Base-by-base conservation (phyloP, 2,329 filamentous ascomycete genomes). In the Orbilia brochopaga region DNA sequence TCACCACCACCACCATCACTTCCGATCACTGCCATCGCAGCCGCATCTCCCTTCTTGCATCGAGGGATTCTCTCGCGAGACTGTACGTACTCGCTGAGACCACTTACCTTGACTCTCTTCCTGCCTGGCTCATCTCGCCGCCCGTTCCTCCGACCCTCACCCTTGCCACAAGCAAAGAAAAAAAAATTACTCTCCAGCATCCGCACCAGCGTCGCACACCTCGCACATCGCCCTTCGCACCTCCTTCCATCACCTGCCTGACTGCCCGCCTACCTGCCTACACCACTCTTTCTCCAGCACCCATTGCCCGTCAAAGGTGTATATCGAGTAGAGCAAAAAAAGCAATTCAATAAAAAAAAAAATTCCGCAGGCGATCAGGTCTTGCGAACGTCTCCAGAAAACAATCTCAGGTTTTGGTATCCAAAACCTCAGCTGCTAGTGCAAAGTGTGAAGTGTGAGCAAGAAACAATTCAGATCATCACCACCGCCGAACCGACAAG, bases 221-320 rank as follows among this genome's bases (percentile, higher is more conserved):
- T 19, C 46, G 17, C 27, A 32, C 27, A 32, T 32, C 27, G 27
- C 27, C 8, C 27, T 32, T 59, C 60, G 30, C 53, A 32, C 50
- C 56, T 54, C 50, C 65, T 32, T 60, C 55, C 50, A 60, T 35
- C 54, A 58, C 35, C 54, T 54, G 59, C 53, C 51, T 48, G 37
- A 21, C 54, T 54, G 59, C 53, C 51, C 37, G 37, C 27, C 27
- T 32, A 53, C 35, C 54, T 54, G 59, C 53, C 51, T 48, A 27
- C 50, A 72, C 50, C 67, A 61, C 60, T 72, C 67, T 72, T 72
- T 72, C 67, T 72, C 55, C 67, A 72, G 52, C 67, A 72, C 67
- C 60, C 67, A 65, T 72, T 72, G 67, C 67, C 67, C 67, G 67
- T 72, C 67, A 72, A 70, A 72, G 67, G 67, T 72, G 67, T 72